phyloP scores from a whole-genome alignment of 768 basidiomycete species.

The Pholiota conissans region DNA sequence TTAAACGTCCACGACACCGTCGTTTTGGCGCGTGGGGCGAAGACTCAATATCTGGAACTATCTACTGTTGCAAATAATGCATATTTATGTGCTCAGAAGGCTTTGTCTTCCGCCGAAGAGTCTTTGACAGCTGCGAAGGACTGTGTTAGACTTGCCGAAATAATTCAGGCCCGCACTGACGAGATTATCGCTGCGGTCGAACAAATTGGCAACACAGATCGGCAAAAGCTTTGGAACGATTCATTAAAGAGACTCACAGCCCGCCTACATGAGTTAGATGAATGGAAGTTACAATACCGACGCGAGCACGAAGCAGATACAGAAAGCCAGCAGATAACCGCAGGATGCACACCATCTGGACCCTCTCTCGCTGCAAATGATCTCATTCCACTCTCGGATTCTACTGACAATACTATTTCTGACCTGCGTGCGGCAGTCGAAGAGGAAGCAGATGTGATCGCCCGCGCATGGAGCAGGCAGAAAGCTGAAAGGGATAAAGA shows the following conservation, averaged over 20 bases:
- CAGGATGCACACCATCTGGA: background rate
- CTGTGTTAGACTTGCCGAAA: slow-evolving; percentile 22
- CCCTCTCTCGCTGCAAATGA: background rate
- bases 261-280: slow-evolving; percentile 3
- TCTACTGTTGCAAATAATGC: slow-evolving; percentile 26
- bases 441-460: background rate
- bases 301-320: background rate
- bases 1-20: slow-evolving; percentile 18
- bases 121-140: slow-evolving; percentile 27
- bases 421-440: background rate
- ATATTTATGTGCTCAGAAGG: slow-evolving; percentile 29
- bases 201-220: slow-evolving; percentile 2
- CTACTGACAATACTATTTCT: background rate
- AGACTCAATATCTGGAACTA: slow-evolving; percentile 23
- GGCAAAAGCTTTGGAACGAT: slow-evolving; percentile 6
- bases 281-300: background rate
- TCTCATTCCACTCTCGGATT: background rate
- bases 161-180: slow-evolving; percentile 21
- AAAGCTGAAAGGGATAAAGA: slow-evolving; percentile 8
- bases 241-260: slow-evolving; percentile 3
- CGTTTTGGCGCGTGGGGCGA: slow-evolving; percentile 22
- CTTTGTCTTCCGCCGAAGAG: slow-evolving; percentile 25
- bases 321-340: too few relatives aligned
- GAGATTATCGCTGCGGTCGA: slow-evolving; percentile 25
- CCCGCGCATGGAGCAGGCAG: slow-evolving; percentile 5